phyloP scores from a whole-genome alignment of 169 alveolate species.

The Cryptosporidium xiaoi region DNA sequence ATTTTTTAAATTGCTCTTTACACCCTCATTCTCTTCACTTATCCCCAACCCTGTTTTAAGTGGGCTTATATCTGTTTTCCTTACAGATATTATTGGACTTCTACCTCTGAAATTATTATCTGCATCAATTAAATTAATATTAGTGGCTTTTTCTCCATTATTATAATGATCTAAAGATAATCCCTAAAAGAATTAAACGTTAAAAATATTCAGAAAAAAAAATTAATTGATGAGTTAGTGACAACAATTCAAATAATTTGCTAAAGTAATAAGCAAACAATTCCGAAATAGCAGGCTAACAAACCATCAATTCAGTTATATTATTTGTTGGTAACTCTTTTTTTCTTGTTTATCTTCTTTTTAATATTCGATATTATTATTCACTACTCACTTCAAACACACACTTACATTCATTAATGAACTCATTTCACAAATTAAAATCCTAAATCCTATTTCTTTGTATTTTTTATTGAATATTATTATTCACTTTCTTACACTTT shows the following conservation, averaged over 20 bases:
- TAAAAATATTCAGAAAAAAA: no score
- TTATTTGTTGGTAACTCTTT: no score
- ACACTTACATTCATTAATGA: slow-evolving; percentile 56
- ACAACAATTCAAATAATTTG: no score
- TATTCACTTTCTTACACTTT: not conserved
- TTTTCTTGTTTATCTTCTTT: not conserved
- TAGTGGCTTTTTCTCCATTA: not conserved
- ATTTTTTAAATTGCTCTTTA: not conserved
- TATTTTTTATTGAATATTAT: slow-evolving; percentile 1
- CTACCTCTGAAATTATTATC: not conserved
- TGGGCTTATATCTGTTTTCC: slow-evolving; percentile 51
- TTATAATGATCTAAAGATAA: slow-evolving; percentile 12
- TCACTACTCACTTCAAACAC: not conserved
- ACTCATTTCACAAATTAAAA: slow-evolving; percentile 13
- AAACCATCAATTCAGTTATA: not conserved
- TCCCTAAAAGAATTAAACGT: slow-evolving; percentile 25
- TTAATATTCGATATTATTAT: not conserved
- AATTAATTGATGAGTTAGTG: not conserved
- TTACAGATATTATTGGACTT: not conserved
- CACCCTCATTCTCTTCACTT: slow-evolving; percentile 8
- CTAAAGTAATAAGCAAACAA: not conserved
- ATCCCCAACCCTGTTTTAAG: slow-evolving; percentile 44
- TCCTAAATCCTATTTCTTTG: not conserved
- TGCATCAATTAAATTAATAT: not conserved
- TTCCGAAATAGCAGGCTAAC: not conserved